These are phyloP conservation scores for Simplicillium sp. DNA, from an alignment of 2,329 filamentous ascomycete genomes.

Conservation along the genomic window DNA sequence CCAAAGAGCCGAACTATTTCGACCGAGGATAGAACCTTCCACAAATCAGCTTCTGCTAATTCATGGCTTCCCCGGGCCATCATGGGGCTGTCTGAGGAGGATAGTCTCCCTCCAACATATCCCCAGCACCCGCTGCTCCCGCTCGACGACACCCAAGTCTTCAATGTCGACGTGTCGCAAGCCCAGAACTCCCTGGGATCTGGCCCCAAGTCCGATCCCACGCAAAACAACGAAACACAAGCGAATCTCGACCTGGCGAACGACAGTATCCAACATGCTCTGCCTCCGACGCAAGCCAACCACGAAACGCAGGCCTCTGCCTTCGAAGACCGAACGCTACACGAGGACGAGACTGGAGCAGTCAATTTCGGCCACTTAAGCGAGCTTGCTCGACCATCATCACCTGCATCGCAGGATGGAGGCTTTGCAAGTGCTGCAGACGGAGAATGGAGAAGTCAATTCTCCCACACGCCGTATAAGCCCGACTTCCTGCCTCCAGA, in stretches of 20 bases:
- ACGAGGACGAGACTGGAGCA: constrained; percentile 39
- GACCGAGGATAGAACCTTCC: too few relatives aligned
- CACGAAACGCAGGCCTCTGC: constrained; percentile 16
- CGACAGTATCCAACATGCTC: too few relatives aligned
- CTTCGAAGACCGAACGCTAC: constrained; percentile 25
- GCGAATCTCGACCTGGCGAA: too few relatives aligned
- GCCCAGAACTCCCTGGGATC: constrained; percentile 13
- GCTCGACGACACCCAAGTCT: too few relatives aligned
- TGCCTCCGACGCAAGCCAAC: constrained; percentile 3
- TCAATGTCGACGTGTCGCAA: too few relatives aligned
- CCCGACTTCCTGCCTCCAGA: constrained; percentile 25
- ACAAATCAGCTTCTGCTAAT: too few relatives aligned
- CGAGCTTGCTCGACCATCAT: constrained; percentile 24
- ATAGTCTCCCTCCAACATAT: too few relatives aligned
- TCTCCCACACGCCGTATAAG: constrained; percentile 20
- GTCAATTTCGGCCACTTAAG: constrained; percentile 33
- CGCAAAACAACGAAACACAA: too few relatives aligned
- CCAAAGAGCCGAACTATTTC: too few relatives aligned
- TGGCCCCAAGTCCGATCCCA: constrained; percentile 10
- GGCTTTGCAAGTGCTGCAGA: constrained; percentile 27
- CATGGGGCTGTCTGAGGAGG: too few relatives aligned
- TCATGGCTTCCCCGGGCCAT: too few relatives aligned
- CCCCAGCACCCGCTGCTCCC: too few relatives aligned
- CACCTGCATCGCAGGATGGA: constrained; percentile 31
- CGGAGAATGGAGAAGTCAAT: constrained; percentile 22